Percentiles rank a stretch among this genome's conserved stretches.
These are phyloP conservation scores for barrel medic (Medicago truncatula) DNA, from an alignment of 306 rosid genomes.

Conservation along the genomic window DNA sequence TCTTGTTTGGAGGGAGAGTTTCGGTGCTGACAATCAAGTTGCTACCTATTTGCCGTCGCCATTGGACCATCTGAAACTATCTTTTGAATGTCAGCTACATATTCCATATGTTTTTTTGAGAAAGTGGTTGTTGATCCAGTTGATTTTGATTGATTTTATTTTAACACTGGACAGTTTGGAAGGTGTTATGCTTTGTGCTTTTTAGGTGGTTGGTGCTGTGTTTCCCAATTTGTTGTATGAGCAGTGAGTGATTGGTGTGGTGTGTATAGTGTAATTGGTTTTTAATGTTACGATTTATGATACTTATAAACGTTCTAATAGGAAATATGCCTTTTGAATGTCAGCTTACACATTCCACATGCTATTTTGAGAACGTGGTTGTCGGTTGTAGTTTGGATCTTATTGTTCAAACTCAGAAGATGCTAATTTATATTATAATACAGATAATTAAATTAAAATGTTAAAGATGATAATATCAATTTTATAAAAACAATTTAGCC, in stretches of 20 bases:
- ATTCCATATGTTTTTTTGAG: slow-evolving; percentile 21
- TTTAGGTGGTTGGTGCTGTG: slow-evolving; percentile 19
- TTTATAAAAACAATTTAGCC: too few relatives aligned
- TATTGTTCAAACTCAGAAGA: neutral
- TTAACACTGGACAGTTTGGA: slow-evolving; percentile 34
- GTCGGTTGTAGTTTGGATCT: neutral
- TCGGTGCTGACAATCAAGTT: slow-evolving; percentile 10
- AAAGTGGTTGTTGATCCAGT: slow-evolving; percentile 26
- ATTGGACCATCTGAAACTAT: slow-evolving; percentile 23
- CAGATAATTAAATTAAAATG: too few relatives aligned
- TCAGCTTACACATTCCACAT: slow-evolving; percentile 21
- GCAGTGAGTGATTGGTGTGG: slow-evolving; percentile 25
- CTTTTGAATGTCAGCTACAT: slow-evolving; percentile 31
- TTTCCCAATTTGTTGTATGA: slow-evolving; percentile 20
- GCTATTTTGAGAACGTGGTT: slow-evolving; percentile 26
- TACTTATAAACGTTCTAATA: neutral
- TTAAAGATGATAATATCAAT: too few relatives aligned
- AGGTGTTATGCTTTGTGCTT: slow-evolving; percentile 40
- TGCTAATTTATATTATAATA: too few relatives aligned
- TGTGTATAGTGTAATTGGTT: slow-evolving; percentile 39
- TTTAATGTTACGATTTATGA: slow-evolving; percentile 13
- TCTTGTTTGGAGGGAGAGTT: slow-evolving; percentile 26
- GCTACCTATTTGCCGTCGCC: neutral
- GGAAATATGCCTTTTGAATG: slow-evolving; percentile 14
- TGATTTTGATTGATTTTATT: slow-evolving; percentile 23